Base-by-base conservation (phyloP, 495 filamentous ascomycete genomes). In the Aspergillus olivimuriae region DNA sequence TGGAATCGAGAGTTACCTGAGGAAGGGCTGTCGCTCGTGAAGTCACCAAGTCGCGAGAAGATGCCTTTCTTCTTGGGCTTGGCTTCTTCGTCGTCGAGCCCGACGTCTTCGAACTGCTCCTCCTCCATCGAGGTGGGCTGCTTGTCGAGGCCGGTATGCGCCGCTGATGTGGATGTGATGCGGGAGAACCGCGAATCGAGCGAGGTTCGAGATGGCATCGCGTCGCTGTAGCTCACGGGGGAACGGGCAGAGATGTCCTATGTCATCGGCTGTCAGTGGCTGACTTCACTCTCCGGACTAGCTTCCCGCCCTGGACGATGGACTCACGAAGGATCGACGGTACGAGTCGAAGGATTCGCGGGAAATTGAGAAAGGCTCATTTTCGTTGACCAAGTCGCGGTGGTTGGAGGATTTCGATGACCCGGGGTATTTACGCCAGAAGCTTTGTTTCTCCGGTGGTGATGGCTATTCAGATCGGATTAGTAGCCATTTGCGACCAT, bases 311-410 rank as follows among this genome's bases (percentile, higher is more conserved):
- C n/a, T 21, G 26, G 36, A 14, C 2, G 18, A 26, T 44, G 17
- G 22, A 72, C 84, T 43, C 76, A 94, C 90, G 70, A 98, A 98
- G 45, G 92, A 96, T 48, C 92, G 82, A 39, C 92, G 78, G 61
- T 98, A 98, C 20, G 91, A 95, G 61, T 98, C 92, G 62, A 97
- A 98, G 7, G 89, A 95, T 66, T 98, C 92, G 52, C 92, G 82
- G 22, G 92, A 95, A 65, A 98, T 98, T 40, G 84, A 87, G 65
- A 98, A 98, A 17, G 87, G 90, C 55, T 97, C 92, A 56, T 89
- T 87, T 45, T 91, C 85, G 54, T 82, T 74, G 43, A 89, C 69
- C 43, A 82, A 74, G 53, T 76, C 80, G 20, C 77, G 76, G 46
- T 83, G 85, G 57, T 83, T 86, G 6, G 85, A 85, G 1, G 82